These are phyloP conservation scores for Noccaea bulbosa DNA, from an alignment of 345 rosid genomes.

Conservation along the genomic window DNA sequence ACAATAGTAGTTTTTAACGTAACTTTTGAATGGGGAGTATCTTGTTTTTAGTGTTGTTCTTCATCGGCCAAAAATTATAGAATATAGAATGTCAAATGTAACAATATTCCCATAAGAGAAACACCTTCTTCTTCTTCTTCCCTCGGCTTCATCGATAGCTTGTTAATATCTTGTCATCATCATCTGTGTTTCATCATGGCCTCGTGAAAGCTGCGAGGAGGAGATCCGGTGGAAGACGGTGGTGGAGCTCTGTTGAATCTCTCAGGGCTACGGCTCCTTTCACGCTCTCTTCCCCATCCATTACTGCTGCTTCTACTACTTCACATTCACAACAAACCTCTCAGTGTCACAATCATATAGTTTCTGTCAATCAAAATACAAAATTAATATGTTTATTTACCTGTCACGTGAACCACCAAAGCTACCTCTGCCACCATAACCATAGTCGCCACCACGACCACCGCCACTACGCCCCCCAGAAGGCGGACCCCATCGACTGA, in stretches of 20 bases:
- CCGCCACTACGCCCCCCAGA: conserved; percentile 71
- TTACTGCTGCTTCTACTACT: conserved; percentile 52
- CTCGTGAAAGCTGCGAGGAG: conserved; percentile 75
- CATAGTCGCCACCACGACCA: conserved; percentile 57
- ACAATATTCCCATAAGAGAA: background rate
- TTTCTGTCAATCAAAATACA: background rate
- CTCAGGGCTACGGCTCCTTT: conserved; percentile 66
- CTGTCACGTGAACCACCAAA: conserved; percentile 62
- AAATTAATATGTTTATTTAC: conserved; percentile 39
- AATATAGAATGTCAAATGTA: conserved; percentile 25
- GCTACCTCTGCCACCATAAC: conserved; percentile 57
- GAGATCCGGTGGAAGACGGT: conserved; percentile 48
- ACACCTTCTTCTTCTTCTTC: conserved; percentile 19
- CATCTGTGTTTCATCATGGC: conserved; percentile 50
- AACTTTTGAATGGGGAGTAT: conserved; percentile 8
- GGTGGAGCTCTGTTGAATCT: conserved; percentile 48
- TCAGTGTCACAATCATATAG: conserved; percentile 1
- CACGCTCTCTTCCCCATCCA: conserved; percentile 53
- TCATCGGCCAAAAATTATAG: conserved; percentile 33
- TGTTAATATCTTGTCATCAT: background rate
- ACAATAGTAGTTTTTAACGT: conserved; percentile 19
- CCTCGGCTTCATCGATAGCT: background rate
- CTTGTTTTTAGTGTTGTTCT: background rate
- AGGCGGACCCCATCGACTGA: conserved; percentile 75
- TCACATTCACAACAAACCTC: conserved; percentile 19